Base-by-base conservation (phyloP, 2,329 filamentous ascomycete species). In the Diaporthe eres region DNA sequence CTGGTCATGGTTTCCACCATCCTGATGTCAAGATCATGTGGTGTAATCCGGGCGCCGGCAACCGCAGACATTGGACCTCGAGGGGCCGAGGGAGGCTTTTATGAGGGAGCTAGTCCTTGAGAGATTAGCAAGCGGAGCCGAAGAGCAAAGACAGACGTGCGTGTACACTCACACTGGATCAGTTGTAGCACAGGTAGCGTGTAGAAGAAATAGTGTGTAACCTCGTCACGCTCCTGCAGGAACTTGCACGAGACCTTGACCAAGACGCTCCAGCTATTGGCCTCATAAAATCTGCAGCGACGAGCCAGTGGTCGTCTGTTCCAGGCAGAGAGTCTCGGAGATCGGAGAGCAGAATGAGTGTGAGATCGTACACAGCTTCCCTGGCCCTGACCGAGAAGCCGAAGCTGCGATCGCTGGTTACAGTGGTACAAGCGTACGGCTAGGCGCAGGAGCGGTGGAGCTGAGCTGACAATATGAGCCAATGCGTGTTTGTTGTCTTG, bases 1-100 rank as follows among this genome's bases (percentile, higher is more conserved):
- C 82, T 82, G 77, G 83, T 81, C 84, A 85, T 85, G 72, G 79
- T 79, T 80, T 83, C 82, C 75, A 82, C 77, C 78, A 82, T 80
- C 77, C 78, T 79, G 79, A 80, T 80, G 75, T 81, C 80, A 77
- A 83, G 79, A 76, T 77, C 78, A 77, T 82, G 81, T 74, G 81
- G 77, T 76, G 79, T 76, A 71, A 67, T 77, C 74, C 63, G 71
- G 65, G 71, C 53, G 65, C 81, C 81, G 74, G 81, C 80, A 63
- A 80, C 79, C 75, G 81, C 79, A 80, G 83, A 83, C 83, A 84
- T 85, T 81, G 78, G 71, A 63, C 70, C 44, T 63, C 47, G 42
- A 65, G 51, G 79, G 78, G 78, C 76, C 37, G 53, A 60, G 37
- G 65, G 75, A 70, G 47, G 22, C 22, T 65, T 57, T 65, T 73